Conservation (phyloP, 1,284 basidiomycete genomes). For the Vanrija sp. region DNA sequence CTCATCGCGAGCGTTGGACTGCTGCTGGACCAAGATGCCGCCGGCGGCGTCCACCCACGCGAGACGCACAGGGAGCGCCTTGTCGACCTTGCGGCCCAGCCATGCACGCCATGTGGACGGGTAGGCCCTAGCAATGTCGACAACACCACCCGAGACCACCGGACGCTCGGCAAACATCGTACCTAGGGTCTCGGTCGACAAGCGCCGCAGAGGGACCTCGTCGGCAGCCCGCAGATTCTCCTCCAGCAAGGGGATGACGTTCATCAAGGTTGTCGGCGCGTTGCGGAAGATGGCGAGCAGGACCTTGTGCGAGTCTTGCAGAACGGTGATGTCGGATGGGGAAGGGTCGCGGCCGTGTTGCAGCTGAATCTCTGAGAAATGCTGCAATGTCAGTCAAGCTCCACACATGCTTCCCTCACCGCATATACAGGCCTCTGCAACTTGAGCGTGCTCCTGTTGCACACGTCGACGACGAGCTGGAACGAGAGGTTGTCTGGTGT, state of each 20-base stretch:
- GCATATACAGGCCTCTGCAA: conserved; percentile 85
- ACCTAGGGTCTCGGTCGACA: conserved; percentile 80
- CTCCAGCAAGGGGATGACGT: conserved; percentile 89
- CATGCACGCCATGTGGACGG: conserved; percentile 81
- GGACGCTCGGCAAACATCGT: conserved; percentile 76
- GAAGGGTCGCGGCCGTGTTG: conserved; percentile 51
- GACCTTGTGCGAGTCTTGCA: conserved; percentile 66
- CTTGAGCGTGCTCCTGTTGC: conserved; percentile 75
- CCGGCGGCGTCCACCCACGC: conserved; percentile 72
- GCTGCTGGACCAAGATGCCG: conserved; percentile 61
- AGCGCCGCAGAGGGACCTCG: conserved; percentile 63
- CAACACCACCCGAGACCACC: conserved; percentile 54
- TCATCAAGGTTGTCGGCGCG: conserved; percentile 76
- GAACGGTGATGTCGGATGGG: conserved; percentile 55
- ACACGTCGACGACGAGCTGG: conserved; percentile 82
- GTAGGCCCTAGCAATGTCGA: conserved; percentile 71
- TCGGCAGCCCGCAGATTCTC: conserved; percentile 78
- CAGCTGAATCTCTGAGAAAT: conserved; percentile 83
- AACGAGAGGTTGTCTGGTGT: conserved; percentile 71
- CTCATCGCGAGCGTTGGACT: conserved; percentile 60
- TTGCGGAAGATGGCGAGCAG: conserved; percentile 78
- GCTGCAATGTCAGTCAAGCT: conserved; percentile 43
- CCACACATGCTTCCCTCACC: conserved; percentile 21
- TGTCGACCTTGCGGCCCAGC: conserved; percentile 77
- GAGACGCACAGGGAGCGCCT: conserved; percentile 64